These are phyloP conservation scores for Gossypium longicalyx DNA, from an alignment of 345 rosid species.

Conservation along the genomic window DNA sequence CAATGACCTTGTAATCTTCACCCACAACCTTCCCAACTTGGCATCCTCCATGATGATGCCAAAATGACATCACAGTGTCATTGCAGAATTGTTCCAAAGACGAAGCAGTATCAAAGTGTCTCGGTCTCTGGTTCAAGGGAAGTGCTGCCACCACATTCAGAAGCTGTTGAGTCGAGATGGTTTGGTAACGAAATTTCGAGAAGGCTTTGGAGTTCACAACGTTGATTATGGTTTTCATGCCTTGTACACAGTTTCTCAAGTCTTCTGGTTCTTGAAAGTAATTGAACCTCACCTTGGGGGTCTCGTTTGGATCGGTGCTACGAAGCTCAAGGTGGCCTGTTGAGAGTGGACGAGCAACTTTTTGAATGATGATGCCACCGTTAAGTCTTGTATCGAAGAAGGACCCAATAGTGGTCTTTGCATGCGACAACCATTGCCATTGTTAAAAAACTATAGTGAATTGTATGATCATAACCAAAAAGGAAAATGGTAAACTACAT, in stretches of 20 bases:
- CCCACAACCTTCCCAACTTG: slow-evolving; percentile 61
- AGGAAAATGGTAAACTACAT: too few relatives aligned
- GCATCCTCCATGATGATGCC: slow-evolving; percentile 82
- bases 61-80: slow-evolving; percentile 65
- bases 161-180: slow-evolving; percentile 33
- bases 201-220: slow-evolving; percentile 49
- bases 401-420: background rate
- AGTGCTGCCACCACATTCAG: slow-evolving; percentile 32
- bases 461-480: background rate
- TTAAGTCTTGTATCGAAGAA: slow-evolving; percentile 29
- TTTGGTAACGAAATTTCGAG: slow-evolving; percentile 43
- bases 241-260: slow-evolving; percentile 47
- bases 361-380: slow-evolving; percentile 58
- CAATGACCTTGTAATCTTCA: slow-evolving; percentile 44
- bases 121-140: slow-evolving; percentile 65
- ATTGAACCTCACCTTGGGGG: slow-evolving; percentile 62
- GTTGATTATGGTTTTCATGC: slow-evolving; percentile 44
- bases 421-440: background rate
- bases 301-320: slow-evolving; percentile 48
- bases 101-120: slow-evolving; percentile 27
- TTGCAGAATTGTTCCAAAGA: slow-evolving; percentile 59
- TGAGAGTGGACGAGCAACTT: slow-evolving; percentile 54
- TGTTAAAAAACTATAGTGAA: background rate
- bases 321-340: slow-evolving; percentile 54
- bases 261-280: slow-evolving; percentile 77